Base-by-base conservation (phyloP, 768 basidiomycete species). In the Tephrocybe sp. region DNA sequence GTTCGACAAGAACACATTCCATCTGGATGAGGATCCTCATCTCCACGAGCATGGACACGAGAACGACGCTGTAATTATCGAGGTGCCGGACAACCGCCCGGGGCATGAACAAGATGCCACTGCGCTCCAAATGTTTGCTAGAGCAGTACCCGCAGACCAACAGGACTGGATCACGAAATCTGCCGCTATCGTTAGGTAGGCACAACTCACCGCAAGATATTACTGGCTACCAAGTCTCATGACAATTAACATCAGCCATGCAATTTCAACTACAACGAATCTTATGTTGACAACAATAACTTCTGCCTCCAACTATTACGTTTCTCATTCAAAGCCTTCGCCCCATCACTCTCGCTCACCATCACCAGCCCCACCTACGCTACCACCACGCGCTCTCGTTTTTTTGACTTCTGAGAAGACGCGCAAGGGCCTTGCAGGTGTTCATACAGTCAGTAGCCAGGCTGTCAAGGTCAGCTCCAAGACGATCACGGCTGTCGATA, bases 41-140 rank as follows among this genome's bases (percentile, higher is more conserved):
- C 69, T 90, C 36, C 61, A 71, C 27, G 64, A 70, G 47, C 64
- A 66, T 13, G 79, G 79, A 6, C 72, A 74, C 40, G 78, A 82
- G 56, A 74, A 74, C 53, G 80, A 81, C 54, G 80, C 85, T 1
- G 86, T 91, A n/a, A 64, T 90, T 42, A 78, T 90, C 49, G 85
- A 89, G 58, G 77, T 90, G 24, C 77, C 80, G 0, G 76, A 81
- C 43, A 72, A 75, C 12, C 63, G 61, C 36, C 62, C 67, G 44
- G 69, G 67, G 42, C 25, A 42, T 19, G 66, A 68, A 27, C 63
- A 69, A 8, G 73, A 76, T 53, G 67, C 65, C 21, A 65, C 64
- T 54, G 72, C 80, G 4, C 66, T 75, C 19, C 72, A 78, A 52
- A 75, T 82, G 22, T 82, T 83, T 57, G 84, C 82, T 11, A 70